These are phyloP conservation scores for Grigorovia jiainica DNA, from an alignment of 805 yeast species.

Conservation along the genomic window DNA sequence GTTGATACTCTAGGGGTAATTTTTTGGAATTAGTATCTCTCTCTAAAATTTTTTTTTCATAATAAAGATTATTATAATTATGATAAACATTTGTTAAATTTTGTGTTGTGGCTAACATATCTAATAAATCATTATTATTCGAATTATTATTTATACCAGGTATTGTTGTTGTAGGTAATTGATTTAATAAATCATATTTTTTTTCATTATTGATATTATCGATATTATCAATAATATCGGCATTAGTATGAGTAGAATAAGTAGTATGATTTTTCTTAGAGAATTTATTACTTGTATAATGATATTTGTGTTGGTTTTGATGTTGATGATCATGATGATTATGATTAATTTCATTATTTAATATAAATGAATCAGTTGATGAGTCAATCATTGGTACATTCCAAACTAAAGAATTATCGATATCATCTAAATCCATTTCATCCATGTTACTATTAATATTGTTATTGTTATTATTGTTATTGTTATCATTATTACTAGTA, in stretches of 20 bases:
- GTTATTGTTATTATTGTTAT: neutral
- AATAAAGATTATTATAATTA: conserved; percentile 25
- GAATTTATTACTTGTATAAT: neutral
- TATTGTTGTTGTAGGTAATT: conserved; percentile 37
- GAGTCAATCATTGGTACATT: conserved; percentile 35
- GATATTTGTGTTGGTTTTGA: too few species aligned
- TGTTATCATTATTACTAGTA: conserved; percentile 28
- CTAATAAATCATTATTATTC: conserved; percentile 14
- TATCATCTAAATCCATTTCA: conserved; percentile 26
- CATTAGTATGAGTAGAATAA: too few species aligned
- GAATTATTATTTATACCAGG: conserved; percentile 30
- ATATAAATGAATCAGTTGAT: conserved; percentile 20
- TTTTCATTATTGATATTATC: neutral
- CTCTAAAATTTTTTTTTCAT: conserved; percentile 27
- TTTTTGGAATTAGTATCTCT: conserved; percentile 26
- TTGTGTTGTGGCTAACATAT: conserved; percentile 24
- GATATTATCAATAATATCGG: too few species aligned
- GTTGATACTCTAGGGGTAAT: conserved; percentile 30
- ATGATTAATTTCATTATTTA: neutral
- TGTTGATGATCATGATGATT: too few species aligned
- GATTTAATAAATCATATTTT: conserved; percentile 15
- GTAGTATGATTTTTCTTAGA: neutral
- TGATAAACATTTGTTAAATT: conserved; percentile 33
- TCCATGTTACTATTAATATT: conserved; percentile 9
- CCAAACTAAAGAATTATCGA: conserved; percentile 30